Percentiles rank a stretch among this genome's conserved stretches.
Evolutionary conservation across 768 basidiomycete species (phyloP).

Genomic region (Pulveroboletus frians): DNA sequence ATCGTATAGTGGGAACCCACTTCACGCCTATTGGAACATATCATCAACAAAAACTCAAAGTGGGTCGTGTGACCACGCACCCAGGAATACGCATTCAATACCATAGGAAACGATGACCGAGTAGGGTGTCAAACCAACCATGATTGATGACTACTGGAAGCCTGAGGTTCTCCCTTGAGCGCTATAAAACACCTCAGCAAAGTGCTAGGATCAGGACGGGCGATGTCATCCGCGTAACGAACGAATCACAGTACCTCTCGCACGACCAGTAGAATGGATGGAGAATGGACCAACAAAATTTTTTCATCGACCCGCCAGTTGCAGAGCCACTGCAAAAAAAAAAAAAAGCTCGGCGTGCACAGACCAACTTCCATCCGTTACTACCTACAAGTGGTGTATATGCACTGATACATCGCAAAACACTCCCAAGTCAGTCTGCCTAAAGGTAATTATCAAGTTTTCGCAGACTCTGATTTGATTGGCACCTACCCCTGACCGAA

Average conservation of each 20-base stretch:
- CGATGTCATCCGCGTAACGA: background rate
- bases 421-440: too few relatives aligned
- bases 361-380: background rate
- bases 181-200: background rate
- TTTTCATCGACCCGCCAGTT: background rate
- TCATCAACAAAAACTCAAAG: background rate
- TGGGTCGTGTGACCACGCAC: slow-evolving; percentile 5
- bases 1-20: slow-evolving; percentile 1
- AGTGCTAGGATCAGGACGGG: background rate
- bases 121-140: slow-evolving; percentile 2
- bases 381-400: too few relatives aligned
- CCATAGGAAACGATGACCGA: slow-evolving; percentile 2
- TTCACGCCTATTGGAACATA: slow-evolving; percentile 10
- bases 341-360: background rate
- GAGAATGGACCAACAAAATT: background rate
- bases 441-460: too few relatives aligned
- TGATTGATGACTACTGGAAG: background rate
- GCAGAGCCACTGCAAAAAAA: background rate
- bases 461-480: too few relatives aligned
- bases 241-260: background rate
- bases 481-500: too few relatives aligned
- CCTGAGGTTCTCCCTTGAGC: background rate
- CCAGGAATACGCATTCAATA: slow-evolving; percentile 15
- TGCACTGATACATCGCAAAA: too few relatives aligned
- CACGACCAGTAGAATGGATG: background rate